Conservation (phyloP, 108 stramenopile species). For the Aurantiochytrium sp. region DNA sequence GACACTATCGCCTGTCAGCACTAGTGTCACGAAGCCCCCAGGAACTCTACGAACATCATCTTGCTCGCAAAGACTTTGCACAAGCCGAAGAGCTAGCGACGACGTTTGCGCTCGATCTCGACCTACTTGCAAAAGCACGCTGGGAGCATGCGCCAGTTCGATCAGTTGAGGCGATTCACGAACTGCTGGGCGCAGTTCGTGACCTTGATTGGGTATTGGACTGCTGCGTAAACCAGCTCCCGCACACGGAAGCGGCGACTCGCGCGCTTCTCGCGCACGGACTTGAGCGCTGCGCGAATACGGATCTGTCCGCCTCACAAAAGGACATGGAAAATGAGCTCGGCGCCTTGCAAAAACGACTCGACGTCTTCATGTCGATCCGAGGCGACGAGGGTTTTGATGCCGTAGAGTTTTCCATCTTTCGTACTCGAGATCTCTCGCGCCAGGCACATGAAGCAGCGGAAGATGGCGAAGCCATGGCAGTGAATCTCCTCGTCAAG, state of each 20-base stretch:
- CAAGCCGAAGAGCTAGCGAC: background rate
- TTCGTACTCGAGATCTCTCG: background rate
- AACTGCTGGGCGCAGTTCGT: background rate
- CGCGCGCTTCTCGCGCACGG: background rate
- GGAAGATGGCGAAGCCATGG: background rate
- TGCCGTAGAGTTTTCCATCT: background rate
- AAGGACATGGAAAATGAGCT: background rate
- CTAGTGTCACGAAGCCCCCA: background rate
- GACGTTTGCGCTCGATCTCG: background rate
- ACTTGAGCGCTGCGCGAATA: background rate
- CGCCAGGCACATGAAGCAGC: background rate
- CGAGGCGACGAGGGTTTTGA: background rate
- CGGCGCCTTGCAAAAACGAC: background rate
- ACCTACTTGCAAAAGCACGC: background rate
- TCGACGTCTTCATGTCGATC: background rate
- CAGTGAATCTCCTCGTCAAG: background rate
- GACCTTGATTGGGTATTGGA: background rate
- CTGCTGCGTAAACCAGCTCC: background rate
- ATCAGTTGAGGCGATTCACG: background rate
- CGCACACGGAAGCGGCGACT: background rate
- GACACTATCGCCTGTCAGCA: background rate
- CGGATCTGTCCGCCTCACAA: background rate
- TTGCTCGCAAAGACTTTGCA: background rate
- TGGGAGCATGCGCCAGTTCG: background rate
- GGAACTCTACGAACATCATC: background rate